Percentiles rank a stretch among this genome's conserved stretches.
Conservation (phyloP, 345 rosid genomes). For the Dipteronia dyeriana region DNA sequence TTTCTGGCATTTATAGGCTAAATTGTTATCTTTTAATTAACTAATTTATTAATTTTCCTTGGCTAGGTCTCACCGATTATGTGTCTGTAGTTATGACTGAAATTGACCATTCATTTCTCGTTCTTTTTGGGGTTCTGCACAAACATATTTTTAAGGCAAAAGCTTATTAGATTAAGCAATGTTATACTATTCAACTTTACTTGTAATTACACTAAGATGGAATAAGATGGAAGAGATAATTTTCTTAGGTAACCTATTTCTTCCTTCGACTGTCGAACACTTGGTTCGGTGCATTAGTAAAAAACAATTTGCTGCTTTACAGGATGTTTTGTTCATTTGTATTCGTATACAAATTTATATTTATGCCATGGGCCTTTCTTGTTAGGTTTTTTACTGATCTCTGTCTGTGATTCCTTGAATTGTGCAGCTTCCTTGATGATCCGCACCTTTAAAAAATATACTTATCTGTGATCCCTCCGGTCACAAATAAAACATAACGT, state of each 20-base stretch:
- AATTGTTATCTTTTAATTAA: no score
- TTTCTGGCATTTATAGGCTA: neutral
- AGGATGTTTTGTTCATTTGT: neutral
- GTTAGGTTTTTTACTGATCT: neutral
- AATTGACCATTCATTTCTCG: no score
- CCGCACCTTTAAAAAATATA: constrained; percentile 35
- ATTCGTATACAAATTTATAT: neutral
- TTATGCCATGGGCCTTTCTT: neutral
- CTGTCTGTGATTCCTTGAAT: constrained; percentile 47
- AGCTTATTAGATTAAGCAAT: no score
- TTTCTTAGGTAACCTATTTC: no score
- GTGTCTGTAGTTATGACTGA: neutral
- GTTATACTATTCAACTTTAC: no score
- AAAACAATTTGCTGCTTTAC: neutral
- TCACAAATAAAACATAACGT: no score
- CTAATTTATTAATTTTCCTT: neutral
- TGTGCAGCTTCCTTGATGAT: constrained; percentile 75
- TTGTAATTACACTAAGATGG: no score
- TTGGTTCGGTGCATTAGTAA: no score
- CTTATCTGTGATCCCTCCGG: constrained; percentile 28
- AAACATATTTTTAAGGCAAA: no score
- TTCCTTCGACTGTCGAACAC: no score
- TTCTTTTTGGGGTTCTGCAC: neutral
- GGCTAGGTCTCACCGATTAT: neutral
- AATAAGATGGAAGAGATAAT: no score